These are phyloP conservation scores for Rhodocollybia butyracea DNA, from an alignment of 768 basidiomycete species.

Conservation along the genomic window DNA sequence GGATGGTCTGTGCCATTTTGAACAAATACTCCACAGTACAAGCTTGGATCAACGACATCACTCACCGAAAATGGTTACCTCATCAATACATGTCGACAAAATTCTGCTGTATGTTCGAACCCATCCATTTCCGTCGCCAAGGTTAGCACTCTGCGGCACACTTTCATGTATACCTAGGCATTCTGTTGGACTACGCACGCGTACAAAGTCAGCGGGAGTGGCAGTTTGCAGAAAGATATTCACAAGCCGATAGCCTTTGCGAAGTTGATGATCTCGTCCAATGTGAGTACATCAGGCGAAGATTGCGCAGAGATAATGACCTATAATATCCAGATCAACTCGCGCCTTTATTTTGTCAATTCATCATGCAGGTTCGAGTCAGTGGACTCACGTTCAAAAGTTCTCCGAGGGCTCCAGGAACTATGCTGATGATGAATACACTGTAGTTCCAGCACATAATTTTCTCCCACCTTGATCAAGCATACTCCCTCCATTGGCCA, in stretches of 20 bases:
- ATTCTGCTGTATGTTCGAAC: conserved; percentile 74
- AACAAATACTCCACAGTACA: conserved; percentile 1
- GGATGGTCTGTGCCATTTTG: conserved; percentile 41
- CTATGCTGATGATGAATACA: not conserved
- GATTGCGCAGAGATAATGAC: conserved; percentile 67
- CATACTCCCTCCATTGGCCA: conserved; percentile 56
- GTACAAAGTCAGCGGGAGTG: not conserved
- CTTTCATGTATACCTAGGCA: conserved; percentile 75
- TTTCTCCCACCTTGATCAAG: conserved; percentile 47
- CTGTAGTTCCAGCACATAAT: not conserved
- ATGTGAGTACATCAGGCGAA: conserved; percentile 52
- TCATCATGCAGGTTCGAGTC: not conserved
- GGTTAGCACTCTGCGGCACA: conserved; percentile 63
- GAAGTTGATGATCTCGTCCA: conserved; percentile 54
- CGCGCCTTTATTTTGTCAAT: no score
- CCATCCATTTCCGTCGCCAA: conserved; percentile 76
- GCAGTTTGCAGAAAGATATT: conserved; percentile 14
- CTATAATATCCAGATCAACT: no score
- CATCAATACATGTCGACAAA: conserved; percentile 75
- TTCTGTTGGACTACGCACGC: conserved; percentile 36
- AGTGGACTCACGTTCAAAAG: conserved; percentile 59
- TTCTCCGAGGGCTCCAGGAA: conserved; percentile 48
- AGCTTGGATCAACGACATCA: not conserved
- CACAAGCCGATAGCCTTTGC: conserved; percentile 64
- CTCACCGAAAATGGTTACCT: conserved; percentile 67